Evolutionary conservation across 2,329 filamentous ascomycete species (phyloP).

Genomic region (Fusarium sp.): DNA sequence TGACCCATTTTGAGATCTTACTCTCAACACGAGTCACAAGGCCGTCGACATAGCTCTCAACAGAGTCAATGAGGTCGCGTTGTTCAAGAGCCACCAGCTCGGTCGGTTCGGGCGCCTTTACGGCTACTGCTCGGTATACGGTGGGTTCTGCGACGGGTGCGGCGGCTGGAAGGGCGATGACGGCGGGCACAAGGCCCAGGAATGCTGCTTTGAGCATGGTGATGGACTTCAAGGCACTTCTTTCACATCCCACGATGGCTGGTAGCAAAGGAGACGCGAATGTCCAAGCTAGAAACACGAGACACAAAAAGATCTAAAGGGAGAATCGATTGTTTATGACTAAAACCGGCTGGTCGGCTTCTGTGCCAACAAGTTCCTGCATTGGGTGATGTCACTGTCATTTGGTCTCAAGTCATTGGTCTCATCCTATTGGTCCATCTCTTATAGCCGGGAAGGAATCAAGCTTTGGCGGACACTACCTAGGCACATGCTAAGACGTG

Average conservation of each 20-base stretch:
- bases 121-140: slow-evolving; percentile 16
- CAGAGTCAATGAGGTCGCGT: slow-evolving; percentile 53
- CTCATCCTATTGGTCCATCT: slow-evolving; percentile 21
- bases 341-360: not conserved
- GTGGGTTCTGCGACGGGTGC: slow-evolving; percentile 40
- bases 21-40: slow-evolving; percentile 64
- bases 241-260: not conserved
- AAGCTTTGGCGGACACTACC: slow-evolving; percentile 15
- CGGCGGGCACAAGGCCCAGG: slow-evolving; percentile 39
- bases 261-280: not conserved
- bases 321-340: slow-evolving; percentile 17
- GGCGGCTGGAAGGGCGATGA: slow-evolving; percentile 40
- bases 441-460: slow-evolving; percentile 16
- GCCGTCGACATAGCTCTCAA: slow-evolving; percentile 64
- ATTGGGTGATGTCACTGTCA: slow-evolving; percentile 34
- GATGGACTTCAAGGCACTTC: not conserved
- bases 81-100: slow-evolving; percentile 38
- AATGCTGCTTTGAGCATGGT: slow-evolving; percentile 36
- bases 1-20: slow-evolving; percentile 69
- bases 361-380: slow-evolving; percentile 34
- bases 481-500: not conserved
- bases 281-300: not conserved
- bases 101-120: slow-evolving; percentile 43
- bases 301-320: not conserved
- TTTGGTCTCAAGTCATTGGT: slow-evolving; percentile 12